A percentile compares a stretch with the other conserved stretches of the same genome.
Evolutionary conservation across 495 filamentous ascomycete species (phyloP).

Genomic region (Poronia punctata): DNA sequence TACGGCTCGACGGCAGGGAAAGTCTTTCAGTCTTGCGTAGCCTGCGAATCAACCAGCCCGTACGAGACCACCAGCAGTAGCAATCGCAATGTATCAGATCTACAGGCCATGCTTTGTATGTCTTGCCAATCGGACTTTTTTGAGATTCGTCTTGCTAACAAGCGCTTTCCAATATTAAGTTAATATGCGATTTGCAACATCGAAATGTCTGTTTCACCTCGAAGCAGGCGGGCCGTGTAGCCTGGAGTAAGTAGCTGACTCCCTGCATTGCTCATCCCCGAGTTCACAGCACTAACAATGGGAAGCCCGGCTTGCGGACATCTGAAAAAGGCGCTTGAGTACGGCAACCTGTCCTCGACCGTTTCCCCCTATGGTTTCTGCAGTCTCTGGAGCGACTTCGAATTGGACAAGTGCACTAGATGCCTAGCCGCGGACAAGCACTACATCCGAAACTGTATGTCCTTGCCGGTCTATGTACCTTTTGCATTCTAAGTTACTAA

Average conservation of each 20-base stretch:
- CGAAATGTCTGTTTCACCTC: conserved; percentile 31
- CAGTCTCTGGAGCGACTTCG: conserved; percentile 25
- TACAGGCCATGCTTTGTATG: conserved; percentile 37
- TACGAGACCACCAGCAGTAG: conserved; percentile 17
- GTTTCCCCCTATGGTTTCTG: conserved; percentile 36
- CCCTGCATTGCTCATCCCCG: neutral
- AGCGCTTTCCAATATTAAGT: conserved; percentile 21
- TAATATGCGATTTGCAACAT: conserved; percentile 37
- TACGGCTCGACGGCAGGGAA: conserved; percentile 24
- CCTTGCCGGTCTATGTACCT: neutral
- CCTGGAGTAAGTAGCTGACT: conserved; percentile 26
- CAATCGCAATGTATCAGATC: conserved; percentile 24
- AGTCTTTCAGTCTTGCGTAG: conserved; percentile 36
- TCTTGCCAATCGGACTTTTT: neutral
- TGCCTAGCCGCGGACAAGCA: conserved; percentile 25
- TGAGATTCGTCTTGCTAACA: neutral
- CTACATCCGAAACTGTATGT: conserved; percentile 36
- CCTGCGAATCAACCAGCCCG: conserved; percentile 34
- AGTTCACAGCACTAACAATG: neutral
- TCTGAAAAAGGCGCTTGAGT: conserved; percentile 28
- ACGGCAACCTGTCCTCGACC: conserved; percentile 28
- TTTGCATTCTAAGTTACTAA: conserved; percentile 4
- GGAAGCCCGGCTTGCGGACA: conserved; percentile 34
- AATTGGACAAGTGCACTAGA: conserved; percentile 25
- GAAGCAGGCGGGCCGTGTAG: conserved; percentile 31